Base-by-base conservation (phyloP, 768 basidiomycete species). In the Termitomyces sp. region DNA sequence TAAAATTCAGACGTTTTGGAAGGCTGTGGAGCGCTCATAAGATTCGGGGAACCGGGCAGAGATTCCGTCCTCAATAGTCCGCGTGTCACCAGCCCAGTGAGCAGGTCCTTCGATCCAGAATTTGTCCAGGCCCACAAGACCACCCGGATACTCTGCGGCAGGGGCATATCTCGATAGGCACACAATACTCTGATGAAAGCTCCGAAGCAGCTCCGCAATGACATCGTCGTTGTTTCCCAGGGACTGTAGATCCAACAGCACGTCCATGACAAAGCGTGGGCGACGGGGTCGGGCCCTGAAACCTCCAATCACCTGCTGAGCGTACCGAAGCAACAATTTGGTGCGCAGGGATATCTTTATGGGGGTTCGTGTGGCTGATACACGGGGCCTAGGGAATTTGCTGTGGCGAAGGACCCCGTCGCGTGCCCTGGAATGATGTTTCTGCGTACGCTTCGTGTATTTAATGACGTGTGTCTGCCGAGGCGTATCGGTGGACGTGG, bases 11-110 rank as follows among this genome's bases (percentile, higher is more conserved):
- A 38, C 11, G 38, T 56, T 54, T 66, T 64, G 68, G 48, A 53
- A 62, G 42, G 62, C 72, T 41, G 77, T 77, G 51, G 74, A 80
- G 44, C 78, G 76, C 68, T 78, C 76, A 56, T 72, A 73, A 54
- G 78, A 80, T 17, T 75, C 68, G 40, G 73, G 68, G 65, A 67
- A 71, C 60, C 60, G 57, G 43, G 51, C 58, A 24, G 43, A 51
- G 24, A 54, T 37, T 8, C 40, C 58, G 30, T 53, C 40, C 17
- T 51, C 50, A 22, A 59, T 55, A 21, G 46, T 34, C 45, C 57
- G 57, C 59, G 58, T 60, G 58, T 51, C 58, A 28, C 34, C 14
- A 7, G 55, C 48, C 66, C 66, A 65, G 56, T 70, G 58, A 51
- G 62, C 62, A 50, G 65, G 62, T 56, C 75, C 72, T 57, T 68